phyloP scores from a whole-genome alignment of 257 asterid genomes.

The Petunia secreta region DNA sequence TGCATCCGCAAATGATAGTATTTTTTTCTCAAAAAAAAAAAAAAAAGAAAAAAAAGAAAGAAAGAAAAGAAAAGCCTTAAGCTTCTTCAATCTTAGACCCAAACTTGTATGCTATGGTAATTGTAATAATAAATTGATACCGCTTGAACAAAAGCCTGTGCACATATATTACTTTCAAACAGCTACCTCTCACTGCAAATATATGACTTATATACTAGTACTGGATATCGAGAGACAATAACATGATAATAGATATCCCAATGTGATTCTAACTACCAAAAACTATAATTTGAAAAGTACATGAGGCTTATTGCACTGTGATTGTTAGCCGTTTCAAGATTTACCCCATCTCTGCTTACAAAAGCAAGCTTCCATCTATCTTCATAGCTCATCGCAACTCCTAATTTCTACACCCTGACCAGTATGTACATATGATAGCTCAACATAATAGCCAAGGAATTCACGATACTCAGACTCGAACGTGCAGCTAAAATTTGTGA shows the following conservation, averaged over 20 bases:
- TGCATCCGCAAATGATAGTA: too few species aligned
- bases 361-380: not conserved
- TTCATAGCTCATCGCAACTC: not conserved
- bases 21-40: too few species aligned
- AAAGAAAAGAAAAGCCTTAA: too few species aligned
- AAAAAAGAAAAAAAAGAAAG: too few species aligned
- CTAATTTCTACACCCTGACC: conserved; percentile 14
- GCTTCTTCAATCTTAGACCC: too few species aligned
- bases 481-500: not conserved
- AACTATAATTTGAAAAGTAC: not conserved
- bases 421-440: not conserved
- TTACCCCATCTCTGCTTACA: not conserved
- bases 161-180: too few species aligned
- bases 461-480: not conserved
- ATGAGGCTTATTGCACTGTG: not conserved
- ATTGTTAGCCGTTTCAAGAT: not conserved
- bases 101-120: too few species aligned
- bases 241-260: not conserved
- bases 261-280: not conserved
- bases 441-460: conserved; percentile 4
- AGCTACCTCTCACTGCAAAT: too few species aligned
- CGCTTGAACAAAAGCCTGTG: too few species aligned
- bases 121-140: too few species aligned
- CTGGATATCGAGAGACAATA: conserved; percentile 5
- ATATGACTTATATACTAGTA: not conserved